Percentiles rank a stretch among this genome's conserved stretches.
Conservation (phyloP, 2,329 filamentous ascomycete species). For the Lecanicillium sp. region DNA sequence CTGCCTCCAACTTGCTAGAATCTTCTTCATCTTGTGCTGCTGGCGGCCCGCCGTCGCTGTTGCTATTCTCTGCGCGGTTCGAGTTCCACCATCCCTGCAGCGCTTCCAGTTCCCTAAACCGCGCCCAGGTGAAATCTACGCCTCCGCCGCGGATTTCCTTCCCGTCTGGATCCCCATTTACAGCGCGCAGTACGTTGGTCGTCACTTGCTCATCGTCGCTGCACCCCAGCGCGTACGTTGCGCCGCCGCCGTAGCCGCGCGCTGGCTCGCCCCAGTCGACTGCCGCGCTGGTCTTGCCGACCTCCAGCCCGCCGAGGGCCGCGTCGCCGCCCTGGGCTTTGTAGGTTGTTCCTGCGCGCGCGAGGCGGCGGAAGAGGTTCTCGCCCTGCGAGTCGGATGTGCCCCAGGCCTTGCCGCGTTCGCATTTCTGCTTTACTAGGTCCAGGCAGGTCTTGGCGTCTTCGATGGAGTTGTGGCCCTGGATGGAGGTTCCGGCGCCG, state of each 20-base stretch:
- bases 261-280: constrained; percentile 83
- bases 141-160: constrained; percentile 49
- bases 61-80: constrained; percentile 33
- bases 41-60: constrained; percentile 26
- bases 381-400: constrained; percentile 71
- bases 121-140: constrained; percentile 59
- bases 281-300: constrained; percentile 60
- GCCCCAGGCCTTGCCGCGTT: constrained; percentile 83
- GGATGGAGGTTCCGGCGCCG: constrained; percentile 25
- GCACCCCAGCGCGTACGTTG: constrained; percentile 49
- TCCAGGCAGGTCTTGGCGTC: constrained; percentile 88
- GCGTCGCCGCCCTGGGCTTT: constrained; percentile 50
- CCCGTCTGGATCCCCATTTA: constrained; percentile 49
- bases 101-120: constrained; percentile 57
- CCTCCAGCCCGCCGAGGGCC: constrained; percentile 46
- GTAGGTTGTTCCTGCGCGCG: constrained; percentile 52
- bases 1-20: constrained; percentile 30
- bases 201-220: constrained; percentile 51
- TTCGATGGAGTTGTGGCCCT: constrained; percentile 84
- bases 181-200: constrained; percentile 46
- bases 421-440: constrained; percentile 90
- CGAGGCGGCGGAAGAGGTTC: constrained; percentile 80
- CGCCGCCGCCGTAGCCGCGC: constrained; percentile 47
- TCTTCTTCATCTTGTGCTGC: constrained; percentile 10
- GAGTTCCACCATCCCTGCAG: constrained; percentile 61